Base-by-base conservation (phyloP, 805 yeast genomes). In the Candida sphagnicola region DNA sequence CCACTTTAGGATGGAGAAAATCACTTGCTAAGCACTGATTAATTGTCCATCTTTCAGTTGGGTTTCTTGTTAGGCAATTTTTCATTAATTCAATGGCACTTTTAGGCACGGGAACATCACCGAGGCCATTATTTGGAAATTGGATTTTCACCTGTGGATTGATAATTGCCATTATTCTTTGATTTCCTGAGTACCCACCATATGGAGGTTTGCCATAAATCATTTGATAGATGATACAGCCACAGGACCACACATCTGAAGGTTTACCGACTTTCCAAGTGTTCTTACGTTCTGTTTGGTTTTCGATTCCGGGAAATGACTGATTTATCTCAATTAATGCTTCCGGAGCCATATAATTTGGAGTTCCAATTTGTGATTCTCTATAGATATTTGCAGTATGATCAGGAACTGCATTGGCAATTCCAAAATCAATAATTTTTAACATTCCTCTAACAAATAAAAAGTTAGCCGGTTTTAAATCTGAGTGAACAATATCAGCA, bases 311-410 rank as follows among this genome's bases (percentile, higher is more conserved):
- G 40, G 53, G 57, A 28, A 55, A 52, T 4, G 56, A 41, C 23
- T 62, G 67, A 37, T 59, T 68, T 5, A 64, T 77, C 58, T 84
- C 95, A 32, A 83, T 72, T 42, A 91, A 64, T 0, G 97, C 86
- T 59, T 91, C 99, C 0, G 99, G 99, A 0, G 99, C 96, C 98
- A 91, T 93, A 58, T 91, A 93, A 57, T 85, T 88, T 2, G 96
- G 96, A 0, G 99, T 91, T 4, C 99, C 99, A 37, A 89, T 83
- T 56, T 88, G 96, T 4, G 88, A 77, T 43, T 87, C 95, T 41
- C 97, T 73, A 54, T 90, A 90, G 14, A 91, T 77, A 50, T 93
- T 91, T 15, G 86, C 80, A 0, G 98, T 91, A 53, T 88, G 86
- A 38, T 90, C 96, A 1, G 95, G 93, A 1, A 93, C 88, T 0